These are phyloP conservation scores for Corrigiola litoralis DNA, from an alignment of 179 eudicot species.

Conservation along the genomic window DNA sequence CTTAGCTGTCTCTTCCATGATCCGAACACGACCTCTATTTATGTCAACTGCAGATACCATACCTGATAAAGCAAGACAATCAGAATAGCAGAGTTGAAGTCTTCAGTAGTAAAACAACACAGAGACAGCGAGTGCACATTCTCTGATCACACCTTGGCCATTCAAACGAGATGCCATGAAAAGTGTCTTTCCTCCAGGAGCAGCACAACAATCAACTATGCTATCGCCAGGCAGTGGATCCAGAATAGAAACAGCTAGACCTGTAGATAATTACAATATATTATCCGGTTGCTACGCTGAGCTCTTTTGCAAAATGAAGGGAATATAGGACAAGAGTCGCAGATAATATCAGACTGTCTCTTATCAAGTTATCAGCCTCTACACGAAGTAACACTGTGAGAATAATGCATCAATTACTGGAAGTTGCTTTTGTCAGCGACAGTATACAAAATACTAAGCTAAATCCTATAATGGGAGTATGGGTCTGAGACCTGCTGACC, in stretches of 20 bases:
- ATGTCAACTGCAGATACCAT: conserved; percentile 67
- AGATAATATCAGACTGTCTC: neutral
- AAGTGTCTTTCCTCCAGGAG: conserved; percentile 95
- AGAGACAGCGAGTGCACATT: neutral
- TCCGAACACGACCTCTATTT: conserved; percentile 85
- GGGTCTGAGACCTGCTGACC: conserved; percentile 36
- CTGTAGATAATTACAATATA: conserved; percentile 30
- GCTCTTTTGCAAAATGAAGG: no score
- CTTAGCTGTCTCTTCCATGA: conserved; percentile 81
- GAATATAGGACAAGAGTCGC: neutral
- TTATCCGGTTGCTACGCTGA: neutral
- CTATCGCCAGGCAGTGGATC: conserved; percentile 88
- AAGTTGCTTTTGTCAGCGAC: neutral
- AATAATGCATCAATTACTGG: no score
- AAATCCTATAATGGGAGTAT: neutral
- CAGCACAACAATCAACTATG: conserved; percentile 94
- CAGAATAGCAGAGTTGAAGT: conserved; percentile 1
- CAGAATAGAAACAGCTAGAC: conserved; percentile 77
- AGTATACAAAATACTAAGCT: neutral
- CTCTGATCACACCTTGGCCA: conserved; percentile 53
- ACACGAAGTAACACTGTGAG: no score
- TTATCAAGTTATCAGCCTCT: neutral
- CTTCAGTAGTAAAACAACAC: neutral
- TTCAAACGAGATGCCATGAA: conserved; percentile 82
- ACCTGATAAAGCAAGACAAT: conserved; percentile 35